Base-by-base conservation (phyloP, 148 eudicot species). In the Rhododendron ferrugineum region DNA sequence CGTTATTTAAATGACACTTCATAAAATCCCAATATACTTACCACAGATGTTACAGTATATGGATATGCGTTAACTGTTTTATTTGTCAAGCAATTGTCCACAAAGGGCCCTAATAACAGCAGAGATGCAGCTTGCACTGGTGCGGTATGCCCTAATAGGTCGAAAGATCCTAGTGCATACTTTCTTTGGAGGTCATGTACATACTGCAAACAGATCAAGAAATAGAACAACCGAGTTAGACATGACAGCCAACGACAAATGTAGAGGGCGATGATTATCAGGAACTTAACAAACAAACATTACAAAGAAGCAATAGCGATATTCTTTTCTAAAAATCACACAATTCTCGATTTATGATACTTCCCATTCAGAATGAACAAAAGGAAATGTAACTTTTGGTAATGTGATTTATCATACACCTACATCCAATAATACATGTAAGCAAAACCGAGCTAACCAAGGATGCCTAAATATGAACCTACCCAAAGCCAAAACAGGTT, bases 71-170 rank as follows among this genome's bases (percentile, higher is more conserved):
- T 88, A 30, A 94, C 91, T 85, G 89, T 89, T 85, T 92, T 90
- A 88, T 83, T 85, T 4, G 94, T 93, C 90, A 94, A 88, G 93
- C 95, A 92, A 88, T 92, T 92, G 85, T 93, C 97, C 79, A 94
- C 81, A 81, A 94, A 93, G 26, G 97, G 95, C 78, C 97, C 97
- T 58, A 91, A 11, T 58, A 90, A 9, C 73, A 94, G 92, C 88
- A 94, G 87, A 18, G 93, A 82, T 66, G 84, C 91, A 78, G 97
- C 97, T 91, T 94, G 97, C 7, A 76, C 93, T 14, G 97, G 97
- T 82, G 97, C 97, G 70, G 97, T 94, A 84, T 94, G 97, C 40
- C 94, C 95, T 80, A 94, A 86, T 47, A 94, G 88, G 78, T 90
- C 93, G 89, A 94, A 94, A 85, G 97, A 92, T 83, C 90, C 91